These are phyloP conservation scores for Linaria vulgaris DNA, from an alignment of 257 asterid genomes.

Conservation along the genomic window DNA sequence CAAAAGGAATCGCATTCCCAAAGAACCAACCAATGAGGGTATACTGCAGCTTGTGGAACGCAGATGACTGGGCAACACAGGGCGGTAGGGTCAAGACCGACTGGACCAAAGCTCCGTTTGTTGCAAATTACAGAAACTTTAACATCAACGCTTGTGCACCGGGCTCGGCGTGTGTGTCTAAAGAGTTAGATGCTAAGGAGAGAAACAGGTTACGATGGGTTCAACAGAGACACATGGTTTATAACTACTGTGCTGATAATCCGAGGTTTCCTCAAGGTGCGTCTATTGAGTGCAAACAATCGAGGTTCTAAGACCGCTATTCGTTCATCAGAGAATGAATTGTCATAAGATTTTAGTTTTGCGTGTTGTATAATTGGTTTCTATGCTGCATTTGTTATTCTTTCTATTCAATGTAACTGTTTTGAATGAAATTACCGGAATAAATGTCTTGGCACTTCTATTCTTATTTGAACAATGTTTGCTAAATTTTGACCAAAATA, in stretches of 20 bases:
- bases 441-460: background rate
- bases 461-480: too few species aligned
- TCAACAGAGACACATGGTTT: slow-evolving; percentile 11
- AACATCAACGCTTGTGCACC: slow-evolving; percentile 17
- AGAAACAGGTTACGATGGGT: slow-evolving; percentile 13
- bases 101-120: slow-evolving; percentile 45
- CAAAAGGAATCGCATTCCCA: slow-evolving; percentile 36
- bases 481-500: too few species aligned
- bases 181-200: background rate
- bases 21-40: slow-evolving; percentile 35
- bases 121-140: slow-evolving; percentile 42
- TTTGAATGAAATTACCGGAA: background rate
- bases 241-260: background rate
- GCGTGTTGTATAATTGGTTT: background rate
- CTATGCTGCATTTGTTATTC: background rate
- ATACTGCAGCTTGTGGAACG: slow-evolving; percentile 34
- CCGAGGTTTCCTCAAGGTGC: background rate
- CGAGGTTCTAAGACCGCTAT: slow-evolving; percentile 31
- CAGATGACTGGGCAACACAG: slow-evolving; percentile 43
- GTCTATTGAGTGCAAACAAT: slow-evolving; percentile 39
- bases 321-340: background rate
- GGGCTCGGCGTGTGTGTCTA: background rate
- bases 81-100: slow-evolving; percentile 44
- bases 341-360: background rate
- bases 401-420: slow-evolving; percentile 5